Conservation (phyloP, 768 basidiomycete genomes). For the Auriculariales sp. region DNA sequence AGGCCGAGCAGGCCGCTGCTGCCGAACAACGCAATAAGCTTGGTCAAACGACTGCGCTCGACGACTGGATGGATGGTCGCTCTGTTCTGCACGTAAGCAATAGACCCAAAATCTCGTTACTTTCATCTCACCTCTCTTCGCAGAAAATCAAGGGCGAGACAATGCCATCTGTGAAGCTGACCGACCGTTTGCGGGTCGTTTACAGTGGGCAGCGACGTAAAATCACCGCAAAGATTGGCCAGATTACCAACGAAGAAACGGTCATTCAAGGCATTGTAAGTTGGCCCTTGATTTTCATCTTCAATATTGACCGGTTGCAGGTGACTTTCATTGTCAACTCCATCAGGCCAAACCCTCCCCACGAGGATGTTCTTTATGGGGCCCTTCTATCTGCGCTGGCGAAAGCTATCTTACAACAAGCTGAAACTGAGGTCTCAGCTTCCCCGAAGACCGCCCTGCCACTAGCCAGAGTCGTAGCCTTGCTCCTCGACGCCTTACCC, state of each 20-base stretch:
- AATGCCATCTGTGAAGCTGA: constrained; percentile 51
- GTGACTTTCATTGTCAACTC: constrained; percentile 29
- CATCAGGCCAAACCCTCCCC: constrained; percentile 17
- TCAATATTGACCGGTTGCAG: constrained; percentile 13
- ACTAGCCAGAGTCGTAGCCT: constrained; percentile 61
- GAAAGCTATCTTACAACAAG: constrained; percentile 80
- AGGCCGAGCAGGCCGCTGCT: constrained; percentile 13
- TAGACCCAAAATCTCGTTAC: constrained; percentile 1
- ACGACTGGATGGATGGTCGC: constrained; percentile 53
- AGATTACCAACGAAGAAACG: constrained; percentile 56
- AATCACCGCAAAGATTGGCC: constrained; percentile 79
- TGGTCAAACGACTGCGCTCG: constrained; percentile 38
- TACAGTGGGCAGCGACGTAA: constrained; percentile 60
- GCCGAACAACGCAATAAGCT: constrained; percentile 16
- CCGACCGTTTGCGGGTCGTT: constrained; percentile 32
- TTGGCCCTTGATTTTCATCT: constrained; percentile 9
- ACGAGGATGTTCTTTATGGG: constrained; percentile 36
- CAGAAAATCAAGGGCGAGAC: constrained; percentile 51
- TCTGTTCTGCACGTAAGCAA: constrained; percentile 34
- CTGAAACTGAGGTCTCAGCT: constrained; percentile 85
- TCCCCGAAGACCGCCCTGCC: constrained; percentile 76
- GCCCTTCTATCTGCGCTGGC: constrained; percentile 78
- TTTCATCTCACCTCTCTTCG: constrained; percentile 9
- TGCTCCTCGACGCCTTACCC: constrained; percentile 40
- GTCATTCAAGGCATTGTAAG: constrained; percentile 54